A percentile compares a stretch with the other conserved stretches of the same genome.
Evolutionary conservation across 2,329 filamentous ascomycete species (phyloP).

Genomic region (Fusarium sp.): DNA sequence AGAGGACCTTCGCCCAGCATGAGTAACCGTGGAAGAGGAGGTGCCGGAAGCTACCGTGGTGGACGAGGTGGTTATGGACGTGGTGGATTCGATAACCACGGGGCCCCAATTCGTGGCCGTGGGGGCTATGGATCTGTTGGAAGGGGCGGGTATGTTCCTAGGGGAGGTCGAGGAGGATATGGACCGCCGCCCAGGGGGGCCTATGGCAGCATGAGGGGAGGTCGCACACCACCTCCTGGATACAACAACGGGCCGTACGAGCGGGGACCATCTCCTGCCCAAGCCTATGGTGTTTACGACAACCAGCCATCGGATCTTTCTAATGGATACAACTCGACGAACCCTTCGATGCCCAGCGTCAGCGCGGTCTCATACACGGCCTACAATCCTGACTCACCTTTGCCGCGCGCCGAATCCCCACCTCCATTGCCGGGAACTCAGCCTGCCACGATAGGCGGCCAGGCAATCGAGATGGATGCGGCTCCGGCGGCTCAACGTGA

Average conservation of each 20-base stretch:
- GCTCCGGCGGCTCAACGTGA: slow-evolving; percentile 59
- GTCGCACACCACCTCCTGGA: slow-evolving; percentile 55
- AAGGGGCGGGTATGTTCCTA: slow-evolving; percentile 58
- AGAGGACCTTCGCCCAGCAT: slow-evolving; percentile 60
- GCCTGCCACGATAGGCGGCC: slow-evolving; percentile 62
- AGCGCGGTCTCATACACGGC: slow-evolving; percentile 55
- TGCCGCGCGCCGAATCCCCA: slow-evolving; percentile 73
- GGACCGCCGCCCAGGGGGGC: slow-evolving; percentile 48
- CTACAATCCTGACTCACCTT: slow-evolving; percentile 58
- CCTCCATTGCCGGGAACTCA: slow-evolving; percentile 67
- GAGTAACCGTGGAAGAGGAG: slow-evolving; percentile 67
- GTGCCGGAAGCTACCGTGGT: slow-evolving; percentile 58
- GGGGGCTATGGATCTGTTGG: slow-evolving; percentile 58
- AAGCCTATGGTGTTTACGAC: slow-evolving; percentile 55
- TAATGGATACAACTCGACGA: slow-evolving; percentile 46
- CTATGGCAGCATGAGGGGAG: slow-evolving; percentile 49
- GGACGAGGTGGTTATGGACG: slow-evolving; percentile 62
- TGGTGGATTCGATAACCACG: slow-evolving; percentile 62
- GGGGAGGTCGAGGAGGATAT: slow-evolving; percentile 51
- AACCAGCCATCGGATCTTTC: slow-evolving; percentile 52
- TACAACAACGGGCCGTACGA: slow-evolving; percentile 57
- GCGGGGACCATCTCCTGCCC: slow-evolving; percentile 52
- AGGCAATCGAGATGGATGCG: slow-evolving; percentile 85
- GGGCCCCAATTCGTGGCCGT: slow-evolving; percentile 54
- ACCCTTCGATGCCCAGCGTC: slow-evolving; percentile 48